Conservation (phyloP, 2,329 filamentous ascomycete species). For the Sporothrix brunneoviolacea region DNA sequence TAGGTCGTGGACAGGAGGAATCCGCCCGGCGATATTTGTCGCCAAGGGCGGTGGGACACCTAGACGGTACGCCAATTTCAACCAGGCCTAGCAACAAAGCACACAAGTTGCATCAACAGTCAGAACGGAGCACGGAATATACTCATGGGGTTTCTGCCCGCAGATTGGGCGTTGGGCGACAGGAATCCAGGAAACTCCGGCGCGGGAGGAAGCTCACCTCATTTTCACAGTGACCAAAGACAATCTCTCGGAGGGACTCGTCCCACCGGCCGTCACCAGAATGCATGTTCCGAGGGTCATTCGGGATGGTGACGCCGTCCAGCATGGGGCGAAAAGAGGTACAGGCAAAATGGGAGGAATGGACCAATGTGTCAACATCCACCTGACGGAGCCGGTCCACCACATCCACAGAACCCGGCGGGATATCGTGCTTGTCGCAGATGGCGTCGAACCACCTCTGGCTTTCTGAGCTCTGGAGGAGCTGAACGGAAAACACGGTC, state of each 20-base stretch:
- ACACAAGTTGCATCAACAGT: too few relatives aligned
- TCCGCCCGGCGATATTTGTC: not conserved
- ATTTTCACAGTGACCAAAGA: conserved; percentile 5
- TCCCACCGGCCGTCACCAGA: not conserved
- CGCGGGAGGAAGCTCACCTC: not conserved
- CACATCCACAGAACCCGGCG: not conserved
- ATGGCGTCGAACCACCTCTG: not conserved
- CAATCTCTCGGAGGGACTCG: not conserved
- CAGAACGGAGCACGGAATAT: too few relatives aligned
- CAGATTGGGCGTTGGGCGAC: too few relatives aligned
- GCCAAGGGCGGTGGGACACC: not conserved
- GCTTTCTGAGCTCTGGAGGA: not conserved
- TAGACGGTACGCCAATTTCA: not conserved
- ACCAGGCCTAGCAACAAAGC: not conserved
- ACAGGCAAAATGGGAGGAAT: not conserved
- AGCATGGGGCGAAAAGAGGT: not conserved
- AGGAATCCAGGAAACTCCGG: too few relatives aligned
- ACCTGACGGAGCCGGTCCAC: not conserved
- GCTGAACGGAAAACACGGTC: not conserved
- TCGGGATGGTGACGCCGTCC: not conserved
- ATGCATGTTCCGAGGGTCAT: not conserved
- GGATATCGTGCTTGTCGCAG: not conserved
- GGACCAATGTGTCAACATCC: not conserved
- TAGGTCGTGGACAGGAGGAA: not conserved
- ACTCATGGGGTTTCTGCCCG: too few relatives aligned